Evolutionary conservation across 2,329 filamentous ascomycete genomes (phyloP).

Genomic region (Exophiala calicioides): DNA sequence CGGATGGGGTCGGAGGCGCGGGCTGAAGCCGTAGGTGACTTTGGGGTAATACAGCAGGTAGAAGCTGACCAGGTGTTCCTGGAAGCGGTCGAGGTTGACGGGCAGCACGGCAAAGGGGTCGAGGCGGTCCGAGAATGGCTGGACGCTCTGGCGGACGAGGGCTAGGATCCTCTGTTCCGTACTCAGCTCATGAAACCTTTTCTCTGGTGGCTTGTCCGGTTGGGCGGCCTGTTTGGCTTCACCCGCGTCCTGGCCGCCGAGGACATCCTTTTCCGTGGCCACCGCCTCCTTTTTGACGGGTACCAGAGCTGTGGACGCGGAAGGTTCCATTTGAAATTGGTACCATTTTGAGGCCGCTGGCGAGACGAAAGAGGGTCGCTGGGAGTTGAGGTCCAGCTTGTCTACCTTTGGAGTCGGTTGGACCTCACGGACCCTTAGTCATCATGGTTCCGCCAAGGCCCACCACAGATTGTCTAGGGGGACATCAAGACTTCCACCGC

Average conservation of each 20-base stretch:
- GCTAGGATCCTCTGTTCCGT: conserved; percentile 22
- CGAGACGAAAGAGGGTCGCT: background rate
- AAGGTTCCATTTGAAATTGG: conserved; percentile 10
- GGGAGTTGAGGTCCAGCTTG: background rate
- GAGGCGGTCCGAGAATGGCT: conserved; percentile 23
- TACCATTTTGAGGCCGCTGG: conserved; percentile 13
- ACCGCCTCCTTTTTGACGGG: conserved; percentile 19
- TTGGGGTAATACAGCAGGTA: conserved; percentile 28
- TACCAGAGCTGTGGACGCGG: conserved; percentile 9
- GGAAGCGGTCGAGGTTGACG: conserved; percentile 22
- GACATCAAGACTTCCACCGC: too few species aligned
- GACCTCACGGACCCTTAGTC: too few species aligned
- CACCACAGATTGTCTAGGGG: background rate
- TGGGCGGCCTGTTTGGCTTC: background rate
- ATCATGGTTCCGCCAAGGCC: too few species aligned
- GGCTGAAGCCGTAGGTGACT: conserved; percentile 28
- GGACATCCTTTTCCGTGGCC: conserved; percentile 6
- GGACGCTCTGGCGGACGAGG: conserved; percentile 21
- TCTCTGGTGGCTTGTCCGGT: background rate
- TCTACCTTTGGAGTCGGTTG: too few species aligned
- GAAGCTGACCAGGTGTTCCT: conserved; percentile 27
- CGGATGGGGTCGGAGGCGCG: conserved; percentile 25
- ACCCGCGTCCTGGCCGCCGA: background rate
- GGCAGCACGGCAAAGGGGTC: conserved; percentile 27
- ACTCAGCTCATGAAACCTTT: conserved; percentile 9